A percentile compares a stretch with the other conserved stretches of the same genome.
Conservation (phyloP, 202 grass and related monocot species). For the Zizania palustris region DNA sequence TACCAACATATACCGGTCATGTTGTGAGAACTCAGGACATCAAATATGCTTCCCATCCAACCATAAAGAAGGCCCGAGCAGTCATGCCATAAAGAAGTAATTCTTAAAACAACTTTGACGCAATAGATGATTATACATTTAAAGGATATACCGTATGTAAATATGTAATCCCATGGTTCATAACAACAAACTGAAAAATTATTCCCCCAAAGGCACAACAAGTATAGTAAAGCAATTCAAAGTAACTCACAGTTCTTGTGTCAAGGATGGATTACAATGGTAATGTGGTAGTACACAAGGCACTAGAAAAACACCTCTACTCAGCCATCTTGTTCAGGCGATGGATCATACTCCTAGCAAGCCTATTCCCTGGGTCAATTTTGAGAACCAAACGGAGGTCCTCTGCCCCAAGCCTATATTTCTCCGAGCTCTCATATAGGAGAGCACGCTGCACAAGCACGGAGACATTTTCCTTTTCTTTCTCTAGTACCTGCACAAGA, state of each 20-base stretch:
- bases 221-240: constrained; percentile 48
- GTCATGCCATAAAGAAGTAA: constrained; percentile 9
- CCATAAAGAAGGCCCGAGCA: constrained; percentile 6
- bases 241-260: constrained; percentile 47
- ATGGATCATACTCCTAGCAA: constrained; percentile 93
- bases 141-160: constrained; percentile 56
- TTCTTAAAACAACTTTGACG: constrained; percentile 50
- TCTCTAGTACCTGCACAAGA: constrained; percentile 69
- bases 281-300: constrained; percentile 32
- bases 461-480: constrained; percentile 77
- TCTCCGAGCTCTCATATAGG: constrained; percentile 93
- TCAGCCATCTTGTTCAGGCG: constrained; percentile 96
- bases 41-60: background rate
- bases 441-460: constrained; percentile 89
- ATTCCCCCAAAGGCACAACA: constrained; percentile 46
- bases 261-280: constrained; percentile 42
- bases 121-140: constrained; percentile 54
- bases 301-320: constrained; percentile 54
- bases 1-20: background rate
- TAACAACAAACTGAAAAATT: constrained; percentile 39
- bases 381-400: constrained; percentile 98
- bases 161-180: background rate
- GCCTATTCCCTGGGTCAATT: constrained; percentile 85
- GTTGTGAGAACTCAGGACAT: background rate
- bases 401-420: constrained; percentile 91